These are phyloP conservation scores for Leptographium procerum DNA, from an alignment of 2,329 filamentous ascomycete species.

Conservation along the genomic window DNA sequence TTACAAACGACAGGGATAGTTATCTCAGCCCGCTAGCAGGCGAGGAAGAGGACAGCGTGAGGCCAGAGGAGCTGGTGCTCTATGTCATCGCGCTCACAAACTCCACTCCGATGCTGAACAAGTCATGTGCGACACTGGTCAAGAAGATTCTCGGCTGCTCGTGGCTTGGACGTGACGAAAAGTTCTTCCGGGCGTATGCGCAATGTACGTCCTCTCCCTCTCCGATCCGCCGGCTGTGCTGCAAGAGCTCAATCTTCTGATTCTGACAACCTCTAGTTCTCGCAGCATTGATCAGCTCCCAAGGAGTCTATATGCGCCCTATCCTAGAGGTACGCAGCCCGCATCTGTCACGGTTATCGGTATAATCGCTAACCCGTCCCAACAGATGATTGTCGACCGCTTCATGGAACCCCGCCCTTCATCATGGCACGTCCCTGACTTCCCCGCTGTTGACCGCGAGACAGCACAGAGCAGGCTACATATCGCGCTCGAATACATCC, in stretches of 20 bases:
- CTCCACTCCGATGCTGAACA: slow-evolving; percentile 48
- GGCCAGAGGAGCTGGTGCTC: slow-evolving; percentile 44
- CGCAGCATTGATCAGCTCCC: slow-evolving; percentile 65
- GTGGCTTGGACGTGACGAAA: slow-evolving; percentile 54
- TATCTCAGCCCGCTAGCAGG: slow-evolving; percentile 31
- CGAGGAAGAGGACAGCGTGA: slow-evolving; percentile 30
- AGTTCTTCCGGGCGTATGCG: slow-evolving; percentile 53
- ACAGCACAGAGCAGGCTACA: slow-evolving; percentile 66
- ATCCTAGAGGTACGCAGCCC: slow-evolving; percentile 7
- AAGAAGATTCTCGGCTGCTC: slow-evolving; percentile 47
- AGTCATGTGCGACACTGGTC: slow-evolving; percentile 47
- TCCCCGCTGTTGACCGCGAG: slow-evolving; percentile 49
- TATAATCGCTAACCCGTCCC: background rate
- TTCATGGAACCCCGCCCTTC: slow-evolving; percentile 46
- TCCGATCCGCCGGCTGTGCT: background rate
- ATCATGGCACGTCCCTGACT: slow-evolving; percentile 35
- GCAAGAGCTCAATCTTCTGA: background rate
- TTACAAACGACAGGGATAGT: slow-evolving; percentile 36
- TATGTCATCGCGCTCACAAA: slow-evolving; percentile 54
- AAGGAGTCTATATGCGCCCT: slow-evolving; percentile 51
- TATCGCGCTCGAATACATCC: slow-evolving; percentile 60
- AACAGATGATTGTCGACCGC: slow-evolving; percentile 63
- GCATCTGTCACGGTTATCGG: background rate
- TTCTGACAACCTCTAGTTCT: slow-evolving; percentile 43
- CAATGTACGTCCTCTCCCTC: slow-evolving; percentile 9